These are phyloP conservation scores for Cyclotella atomus DNA, from an alignment of 108 stramenopile genomes.

Conservation along the genomic window DNA sequence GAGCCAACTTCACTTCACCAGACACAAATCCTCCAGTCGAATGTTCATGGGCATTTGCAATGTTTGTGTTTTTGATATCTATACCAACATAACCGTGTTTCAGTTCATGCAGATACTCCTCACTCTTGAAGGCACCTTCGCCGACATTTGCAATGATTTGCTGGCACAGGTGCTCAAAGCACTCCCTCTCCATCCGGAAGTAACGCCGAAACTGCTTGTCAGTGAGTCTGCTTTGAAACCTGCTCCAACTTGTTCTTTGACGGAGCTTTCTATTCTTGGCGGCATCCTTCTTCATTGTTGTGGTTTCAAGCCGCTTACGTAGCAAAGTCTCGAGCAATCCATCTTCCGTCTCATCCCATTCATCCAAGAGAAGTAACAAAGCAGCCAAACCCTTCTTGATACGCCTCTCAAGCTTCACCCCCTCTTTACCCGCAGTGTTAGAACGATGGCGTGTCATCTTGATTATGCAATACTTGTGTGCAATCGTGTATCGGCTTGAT, in stretches of 20 bases:
- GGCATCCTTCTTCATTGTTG: not conserved
- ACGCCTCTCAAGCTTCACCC: not conserved
- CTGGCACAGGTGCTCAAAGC: constrained; percentile 2
- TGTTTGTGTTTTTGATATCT: not conserved
- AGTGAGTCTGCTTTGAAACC: constrained; percentile 2
- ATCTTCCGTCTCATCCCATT: constrained; percentile 3
- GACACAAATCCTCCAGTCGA: too few species aligned
- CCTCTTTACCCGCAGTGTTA: not conserved
- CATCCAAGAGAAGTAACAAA: not conserved
- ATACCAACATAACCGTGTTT: not conserved
- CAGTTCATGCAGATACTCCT: not conserved
- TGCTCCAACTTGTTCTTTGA: not conserved
- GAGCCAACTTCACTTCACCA: too few species aligned
- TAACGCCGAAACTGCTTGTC: not conserved
- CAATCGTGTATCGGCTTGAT: too few species aligned
- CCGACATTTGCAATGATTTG: not conserved
- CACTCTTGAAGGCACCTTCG: not conserved
- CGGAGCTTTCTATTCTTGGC: not conserved
- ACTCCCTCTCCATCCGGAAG: constrained; percentile 7
- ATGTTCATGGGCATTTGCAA: not conserved
- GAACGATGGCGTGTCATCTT: not conserved
- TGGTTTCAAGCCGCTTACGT: not conserved
- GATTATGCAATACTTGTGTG: too few species aligned
- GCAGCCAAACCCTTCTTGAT: not conserved
- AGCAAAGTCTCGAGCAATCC: not conserved